Percentiles rank a stretch among this genome's conserved stretches.
Evolutionary conservation across 1,284 basidiomycete species (phyloP).

Genomic region (Meripilus lineatus): DNA sequence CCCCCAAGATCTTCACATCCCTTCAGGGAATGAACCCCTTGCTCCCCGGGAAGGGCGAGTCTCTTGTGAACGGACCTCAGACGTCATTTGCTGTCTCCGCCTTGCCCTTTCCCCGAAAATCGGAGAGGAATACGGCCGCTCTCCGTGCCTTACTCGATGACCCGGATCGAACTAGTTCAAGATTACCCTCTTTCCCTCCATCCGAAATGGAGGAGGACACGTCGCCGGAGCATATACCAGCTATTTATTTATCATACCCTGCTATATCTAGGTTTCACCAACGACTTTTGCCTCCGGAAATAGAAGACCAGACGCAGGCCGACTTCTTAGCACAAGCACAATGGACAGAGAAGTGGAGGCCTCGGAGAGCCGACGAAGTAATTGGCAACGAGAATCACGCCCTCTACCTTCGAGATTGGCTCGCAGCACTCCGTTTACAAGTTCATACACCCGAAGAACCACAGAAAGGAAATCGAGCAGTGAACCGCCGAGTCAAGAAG

Average conservation of each 20-base stretch:
- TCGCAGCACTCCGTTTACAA: conserved; percentile 64
- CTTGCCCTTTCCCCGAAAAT: too few species aligned
- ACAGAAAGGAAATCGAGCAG: conserved; percentile 14
- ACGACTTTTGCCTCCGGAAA: conserved; percentile 17
- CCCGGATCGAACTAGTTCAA: too few species aligned
- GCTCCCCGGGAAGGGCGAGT: conserved; percentile 31
- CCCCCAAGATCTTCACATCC: too few species aligned
- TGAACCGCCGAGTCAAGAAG: conserved; percentile 13
- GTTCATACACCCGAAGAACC: conserved; percentile 28
- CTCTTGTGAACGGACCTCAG: conserved; percentile 61
- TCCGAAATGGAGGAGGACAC: not conserved
- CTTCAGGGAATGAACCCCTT: too few species aligned
- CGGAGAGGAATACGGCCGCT: too few species aligned
- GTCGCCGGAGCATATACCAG: conserved; percentile 9
- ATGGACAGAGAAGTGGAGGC: conserved; percentile 81
- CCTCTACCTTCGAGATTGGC: conserved; percentile 79
- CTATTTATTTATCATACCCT: conserved; percentile 33
- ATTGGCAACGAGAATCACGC: conserved; percentile 79
- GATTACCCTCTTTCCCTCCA: conserved; percentile 3
- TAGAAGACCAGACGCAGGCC: conserved; percentile 7
- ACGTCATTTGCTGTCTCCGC: conserved; percentile 21
- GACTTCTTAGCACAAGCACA: conserved; percentile 2
- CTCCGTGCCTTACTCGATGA: too few species aligned
- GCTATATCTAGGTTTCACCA: conserved; percentile 44
- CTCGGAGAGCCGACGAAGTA: conserved; percentile 67